Percentiles rank a stretch among this genome's conserved stretches.
Evolutionary conservation across 1,284 basidiomycete genomes (phyloP).

Genomic region (Papiliotrema nemorosa): DNA sequence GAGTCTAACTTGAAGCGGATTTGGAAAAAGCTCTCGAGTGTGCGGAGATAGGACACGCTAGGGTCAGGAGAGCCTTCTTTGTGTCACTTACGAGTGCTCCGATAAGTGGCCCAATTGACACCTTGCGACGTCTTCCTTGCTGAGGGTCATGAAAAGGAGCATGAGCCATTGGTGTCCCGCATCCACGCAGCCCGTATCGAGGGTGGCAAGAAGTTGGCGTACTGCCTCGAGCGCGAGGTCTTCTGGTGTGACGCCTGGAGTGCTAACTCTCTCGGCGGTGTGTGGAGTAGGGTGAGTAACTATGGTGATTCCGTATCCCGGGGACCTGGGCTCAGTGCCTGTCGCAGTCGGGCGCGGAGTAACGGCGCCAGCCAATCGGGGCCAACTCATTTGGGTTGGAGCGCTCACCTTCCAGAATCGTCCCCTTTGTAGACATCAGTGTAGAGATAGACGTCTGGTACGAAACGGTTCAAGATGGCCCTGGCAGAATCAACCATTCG

Average conservation of each 20-base stretch:
- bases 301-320: conserved; percentile 89
- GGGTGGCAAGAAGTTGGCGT: conserved; percentile 68
- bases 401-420: conserved; percentile 84
- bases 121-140: conserved; percentile 91
- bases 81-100: conserved; percentile 66
- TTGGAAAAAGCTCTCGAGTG: conserved; percentile 77
- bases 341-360: too few relatives aligned
- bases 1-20: conserved; percentile 54
- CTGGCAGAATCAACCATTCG: conserved; percentile 93
- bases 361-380: too few relatives aligned
- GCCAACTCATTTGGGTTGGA: not conserved
- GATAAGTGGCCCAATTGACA: conserved; percentile 82
- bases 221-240: conserved; percentile 82
- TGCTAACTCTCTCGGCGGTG: conserved; percentile 77
- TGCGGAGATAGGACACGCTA: conserved; percentile 86
- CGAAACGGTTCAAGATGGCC: conserved; percentile 88
- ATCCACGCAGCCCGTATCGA: conserved; percentile 85
- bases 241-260: conserved; percentile 72
- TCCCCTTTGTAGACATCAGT: conserved; percentile 98
- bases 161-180: conserved; percentile 84
- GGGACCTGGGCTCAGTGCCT: conserved; percentile 78
- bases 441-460: conserved; percentile 97
- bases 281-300: conserved; percentile 85
- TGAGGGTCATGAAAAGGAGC: conserved; percentile 85
- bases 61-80: conserved; percentile 3